Base-by-base conservation (phyloP, 306 rosid species). In the Cucurbita pepo region DNA sequence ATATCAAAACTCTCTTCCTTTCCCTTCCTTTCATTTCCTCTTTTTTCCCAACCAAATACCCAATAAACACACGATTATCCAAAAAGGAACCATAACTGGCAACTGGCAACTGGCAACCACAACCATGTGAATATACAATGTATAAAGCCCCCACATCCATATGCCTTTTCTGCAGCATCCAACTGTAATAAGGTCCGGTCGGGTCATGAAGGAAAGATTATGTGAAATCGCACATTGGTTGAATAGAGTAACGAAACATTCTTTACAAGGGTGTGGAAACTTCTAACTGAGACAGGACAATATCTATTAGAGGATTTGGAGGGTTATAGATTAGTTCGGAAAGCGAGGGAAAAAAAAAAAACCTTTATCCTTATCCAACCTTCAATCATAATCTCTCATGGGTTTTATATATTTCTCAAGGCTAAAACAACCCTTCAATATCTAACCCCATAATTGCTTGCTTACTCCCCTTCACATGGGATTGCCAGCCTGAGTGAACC, bases 71-170 rank as follows among this genome's bases (percentile, higher is more conserved):
- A 19, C 30, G 21, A 53, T 53, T 71, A 34, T 71, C 34, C 7
- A 55, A 70, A 18, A 56, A 25, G 11, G 11, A 38, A 54, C 5
- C 75, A 61, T 15, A 65, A 37, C 37, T 19, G 19, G 54, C 40
- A 66, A 66, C 72, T 66, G 55, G 22, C 22, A 65, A 37, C 37
- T 19, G 19, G 56, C 72, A 45, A 47, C 11, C 72, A 67, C 56
- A 67, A 47, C 41, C 72, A 67, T 67, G 72, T 66, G 72, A 66
- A 61, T 43, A 10, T 4, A 1, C 18, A 8, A 41, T 3, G 3
- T 25, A 34, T 30, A 22, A 59, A 66, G 75, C 63, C 79, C 79
- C 71, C 83, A 77, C 76, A 61, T 54, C 45, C 11, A 25, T 25
- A 25, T 25, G 34, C 34, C 3, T 25, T 25, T 25, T 25, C 0